phyloP scores from a whole-genome alignment of 164 flowering plant species.

The Vitis vinifera region ASM3070453v1 NC_081813.1:19100001-19100500 shows the following conservation, averaged over 20 bases:
- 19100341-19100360: too few species aligned
- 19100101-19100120: too few species aligned
- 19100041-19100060: conserved; percentile 27
- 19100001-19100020: conserved; percentile 21
- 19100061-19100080: conserved; percentile 27
- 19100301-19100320: conserved; percentile 29
- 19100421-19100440: conserved; percentile 11
- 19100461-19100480: conserved; percentile 6
- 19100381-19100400: too few species aligned
- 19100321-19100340: conserved; percentile 10
- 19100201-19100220: conserved; percentile 23
- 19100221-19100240: conserved; percentile 28
- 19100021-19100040: conserved; percentile 10
- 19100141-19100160: not conserved
- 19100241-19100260: conserved; percentile 33
- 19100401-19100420: too few species aligned
- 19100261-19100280: conserved; percentile 18
- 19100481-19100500: not conserved
- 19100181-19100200: conserved; percentile 32
- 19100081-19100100: conserved; percentile 15
- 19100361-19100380: too few species aligned
- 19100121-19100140: too few species aligned
- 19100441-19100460: conserved; percentile 7
- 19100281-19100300: conserved; percentile 18
- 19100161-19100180: conserved; percentile 20